Percentiles rank a stretch among this genome's conserved stretches.
Conservation (phyloP, 306 rosid species). For the Mucuna pruriens region DNA sequence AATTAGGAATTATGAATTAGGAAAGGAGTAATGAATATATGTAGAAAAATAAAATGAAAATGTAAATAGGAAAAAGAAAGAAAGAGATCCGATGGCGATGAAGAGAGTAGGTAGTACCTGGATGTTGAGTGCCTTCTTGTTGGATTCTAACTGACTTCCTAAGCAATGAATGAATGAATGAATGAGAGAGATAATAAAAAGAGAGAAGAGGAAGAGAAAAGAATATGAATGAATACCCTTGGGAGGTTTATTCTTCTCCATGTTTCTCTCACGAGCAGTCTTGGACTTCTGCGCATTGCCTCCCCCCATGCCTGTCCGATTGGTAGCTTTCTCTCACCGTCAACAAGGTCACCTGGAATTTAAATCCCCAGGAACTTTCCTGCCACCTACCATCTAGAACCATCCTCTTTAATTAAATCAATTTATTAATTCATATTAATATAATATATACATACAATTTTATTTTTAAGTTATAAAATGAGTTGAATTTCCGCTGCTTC, state of each 20-base stretch:
- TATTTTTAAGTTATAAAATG: no score
- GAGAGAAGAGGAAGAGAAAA: background rate
- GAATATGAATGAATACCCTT: conserved; percentile 47
- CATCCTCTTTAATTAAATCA: no score
- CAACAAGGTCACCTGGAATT: background rate
- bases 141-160: background rate
- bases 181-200: background rate
- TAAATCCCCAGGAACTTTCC: background rate
- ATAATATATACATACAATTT: no score
- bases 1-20: no score
- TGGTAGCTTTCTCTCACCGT: background rate
- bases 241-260: conserved; percentile 55
- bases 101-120: background rate
- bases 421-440: no score
- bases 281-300: background rate
- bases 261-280: conserved; percentile 38
- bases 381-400: background rate
- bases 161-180: background rate
- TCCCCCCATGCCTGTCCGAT: background rate
- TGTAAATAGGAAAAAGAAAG: background rate
- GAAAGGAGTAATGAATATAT: no score
- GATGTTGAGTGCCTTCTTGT: background rate
- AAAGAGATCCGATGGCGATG: background rate
- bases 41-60: no score
- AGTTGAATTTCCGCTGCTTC: no score